These are phyloP conservation scores for Neurospora sp. DNA, from an alignment of 495 filamentous ascomycete genomes.

Conservation along the genomic window DNA sequence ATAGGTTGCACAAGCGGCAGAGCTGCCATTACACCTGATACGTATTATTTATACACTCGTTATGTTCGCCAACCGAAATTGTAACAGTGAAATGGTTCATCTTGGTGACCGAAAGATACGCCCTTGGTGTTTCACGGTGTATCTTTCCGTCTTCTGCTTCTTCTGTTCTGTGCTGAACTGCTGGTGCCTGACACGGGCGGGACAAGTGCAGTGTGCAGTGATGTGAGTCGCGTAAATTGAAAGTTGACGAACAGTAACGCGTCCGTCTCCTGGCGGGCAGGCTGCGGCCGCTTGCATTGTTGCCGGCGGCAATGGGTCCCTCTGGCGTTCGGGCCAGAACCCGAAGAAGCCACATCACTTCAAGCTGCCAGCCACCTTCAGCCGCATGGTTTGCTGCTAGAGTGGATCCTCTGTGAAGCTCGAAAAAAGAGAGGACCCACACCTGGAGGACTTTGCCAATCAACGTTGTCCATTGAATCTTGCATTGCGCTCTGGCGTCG, in stretches of 20 bases:
- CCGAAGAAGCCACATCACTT: neutral
- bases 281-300: neutral
- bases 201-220: neutral
- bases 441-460: neutral
- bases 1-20: neutral
- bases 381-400: neutral
- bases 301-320: neutral
- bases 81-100: neutral
- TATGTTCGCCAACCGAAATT: neutral
- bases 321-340: neutral
- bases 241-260: conserved; percentile 5
- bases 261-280: neutral
- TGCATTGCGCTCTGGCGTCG: neutral
- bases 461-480: neutral
- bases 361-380: neutral
- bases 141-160: neutral
- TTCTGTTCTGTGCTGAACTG: neutral
- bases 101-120: neutral
- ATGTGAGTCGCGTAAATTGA: conserved; percentile 19
- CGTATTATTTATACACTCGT: neutral
- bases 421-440: neutral
- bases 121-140: neutral
- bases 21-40: neutral
- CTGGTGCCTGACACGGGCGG: neutral
- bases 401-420: neutral